Evolutionary conservation across 2,329 filamentous ascomycete species (phyloP).

Genomic region (Coniochaeta ligniaria): DNA sequence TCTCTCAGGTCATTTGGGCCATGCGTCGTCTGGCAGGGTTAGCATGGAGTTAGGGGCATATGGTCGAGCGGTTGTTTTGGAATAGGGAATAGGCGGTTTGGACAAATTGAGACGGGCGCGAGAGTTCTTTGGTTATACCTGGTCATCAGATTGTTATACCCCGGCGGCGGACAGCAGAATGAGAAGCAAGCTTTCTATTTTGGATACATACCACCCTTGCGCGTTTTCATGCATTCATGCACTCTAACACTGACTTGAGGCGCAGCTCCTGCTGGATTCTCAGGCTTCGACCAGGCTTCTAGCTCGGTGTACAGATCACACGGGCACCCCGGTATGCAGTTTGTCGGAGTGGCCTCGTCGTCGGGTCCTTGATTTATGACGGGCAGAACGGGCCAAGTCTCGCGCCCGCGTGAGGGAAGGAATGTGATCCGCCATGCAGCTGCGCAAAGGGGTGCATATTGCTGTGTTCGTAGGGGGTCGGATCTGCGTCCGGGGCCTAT

Average conservation of each 20-base stretch:
- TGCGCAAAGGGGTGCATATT: background rate
- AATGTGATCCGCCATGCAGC: background rate
- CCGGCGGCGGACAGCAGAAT: background rate
- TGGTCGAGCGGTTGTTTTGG: background rate
- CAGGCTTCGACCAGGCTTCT: no score
- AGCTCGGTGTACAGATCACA: background rate
- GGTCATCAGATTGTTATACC: background rate
- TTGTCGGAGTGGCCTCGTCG: background rate
- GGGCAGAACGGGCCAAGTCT: background rate
- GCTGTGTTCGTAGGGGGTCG: background rate
- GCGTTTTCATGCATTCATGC: background rate
- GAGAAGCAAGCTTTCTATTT: background rate
- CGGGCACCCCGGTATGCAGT: background rate
- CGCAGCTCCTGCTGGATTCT: no score
- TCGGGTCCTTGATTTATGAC: background rate
- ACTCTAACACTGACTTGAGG: background rate
- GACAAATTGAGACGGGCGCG: background rate
- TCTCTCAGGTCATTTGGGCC: background rate
- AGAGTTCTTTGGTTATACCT: background rate
- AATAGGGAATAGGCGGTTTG: no score
- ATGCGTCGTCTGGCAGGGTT: background rate
- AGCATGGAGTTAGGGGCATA: background rate
- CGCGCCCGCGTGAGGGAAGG: background rate
- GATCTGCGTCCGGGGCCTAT: background rate
- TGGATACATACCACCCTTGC: background rate